phyloP scores from a whole-genome alignment of 768 basidiomycete genomes.

The Rhodotorula graminis region DNA sequence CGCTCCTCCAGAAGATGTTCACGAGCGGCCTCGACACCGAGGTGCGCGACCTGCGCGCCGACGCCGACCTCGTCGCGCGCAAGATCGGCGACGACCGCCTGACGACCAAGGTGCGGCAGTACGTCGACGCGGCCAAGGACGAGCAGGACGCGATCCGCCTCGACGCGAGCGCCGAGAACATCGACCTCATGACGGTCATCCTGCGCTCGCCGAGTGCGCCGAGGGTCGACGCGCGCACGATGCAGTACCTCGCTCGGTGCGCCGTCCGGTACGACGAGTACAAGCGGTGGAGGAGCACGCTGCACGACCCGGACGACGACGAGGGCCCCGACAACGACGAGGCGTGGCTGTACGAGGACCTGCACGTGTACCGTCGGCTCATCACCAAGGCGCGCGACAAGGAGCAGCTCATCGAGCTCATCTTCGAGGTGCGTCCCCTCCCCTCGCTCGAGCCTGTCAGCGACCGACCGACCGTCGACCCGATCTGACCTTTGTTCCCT shows the following conservation, averaged over 20 bases:
- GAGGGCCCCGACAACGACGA: constrained; percentile 90
- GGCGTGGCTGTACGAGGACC: constrained; percentile 92
- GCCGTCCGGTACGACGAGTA: constrained; percentile 76
- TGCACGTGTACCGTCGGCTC: constrained; percentile 70
- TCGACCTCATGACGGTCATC: constrained; percentile 72
- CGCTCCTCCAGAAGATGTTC: constrained; percentile 93
- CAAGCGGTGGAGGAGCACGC: constrained; percentile 55
- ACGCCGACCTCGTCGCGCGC: constrained; percentile 62
- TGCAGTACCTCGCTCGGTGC: constrained; percentile 72
- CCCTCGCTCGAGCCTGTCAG: not conserved
- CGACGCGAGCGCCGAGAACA: constrained; percentile 66
- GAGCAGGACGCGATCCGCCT: constrained; percentile 74
- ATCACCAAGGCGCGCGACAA: constrained; percentile 77
- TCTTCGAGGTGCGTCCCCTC: constrained; percentile 71
- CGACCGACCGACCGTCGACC: not conserved
- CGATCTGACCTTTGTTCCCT: not conserved
- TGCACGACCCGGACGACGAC: constrained; percentile 75
- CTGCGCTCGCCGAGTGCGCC: constrained; percentile 72
- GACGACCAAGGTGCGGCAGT: constrained; percentile 80
- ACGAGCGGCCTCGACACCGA: constrained; percentile 87
- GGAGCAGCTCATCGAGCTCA: constrained; percentile 82
- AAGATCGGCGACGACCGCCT: constrained; percentile 84
- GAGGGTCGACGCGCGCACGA: constrained; percentile 65
- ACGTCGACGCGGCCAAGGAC: constrained; percentile 79
- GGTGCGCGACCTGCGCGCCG: constrained; percentile 54